These are phyloP conservation scores for Heterobasidion irregulare DNA, from an alignment of 1,284 basidiomycete genomes.

Conservation along the genomic window DNA sequence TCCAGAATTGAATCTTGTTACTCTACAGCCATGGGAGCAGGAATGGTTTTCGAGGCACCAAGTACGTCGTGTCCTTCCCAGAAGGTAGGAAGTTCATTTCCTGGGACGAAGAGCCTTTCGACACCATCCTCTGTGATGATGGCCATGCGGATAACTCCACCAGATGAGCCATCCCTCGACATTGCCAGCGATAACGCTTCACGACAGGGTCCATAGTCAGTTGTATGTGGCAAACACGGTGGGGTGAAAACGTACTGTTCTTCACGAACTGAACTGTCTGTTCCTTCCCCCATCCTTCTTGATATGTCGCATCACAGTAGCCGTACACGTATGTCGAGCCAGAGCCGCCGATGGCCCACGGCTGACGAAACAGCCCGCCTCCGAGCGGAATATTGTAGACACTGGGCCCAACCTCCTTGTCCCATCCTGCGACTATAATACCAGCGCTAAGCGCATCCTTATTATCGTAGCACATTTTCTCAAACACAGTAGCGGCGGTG, in stretches of 20 bases:
- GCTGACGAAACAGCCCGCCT: slow-evolving; percentile 89
- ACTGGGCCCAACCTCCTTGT: slow-evolving; percentile 85
- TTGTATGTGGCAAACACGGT: not conserved
- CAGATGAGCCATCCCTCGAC: slow-evolving; percentile 96
- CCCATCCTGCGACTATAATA: slow-evolving; percentile 99
- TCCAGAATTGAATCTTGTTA: slow-evolving; percentile 18
- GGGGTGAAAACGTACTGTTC: slow-evolving; percentile 66
- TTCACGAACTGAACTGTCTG: slow-evolving; percentile 93
- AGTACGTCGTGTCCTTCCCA: slow-evolving; percentile 78
- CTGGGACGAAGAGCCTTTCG: slow-evolving; percentile 92
- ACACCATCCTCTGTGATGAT: slow-evolving; percentile 92
- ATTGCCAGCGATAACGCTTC: slow-evolving; percentile 91
- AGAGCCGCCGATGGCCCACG: slow-evolving; percentile 96
- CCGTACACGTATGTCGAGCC: slow-evolving; percentile 99
- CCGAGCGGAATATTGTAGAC: slow-evolving; percentile 97
- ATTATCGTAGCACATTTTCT: slow-evolving; percentile 90
- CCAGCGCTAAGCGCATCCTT: slow-evolving; percentile 88
- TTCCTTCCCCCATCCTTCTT: slow-evolving; percentile 87
- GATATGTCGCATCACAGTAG: slow-evolving; percentile 98
- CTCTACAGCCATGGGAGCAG: slow-evolving; percentile 63
- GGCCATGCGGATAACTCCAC: slow-evolving; percentile 95
- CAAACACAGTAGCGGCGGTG: slow-evolving; percentile 79
- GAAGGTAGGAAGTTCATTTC: slow-evolving; percentile 81
- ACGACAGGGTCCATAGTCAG: slow-evolving; percentile 1
- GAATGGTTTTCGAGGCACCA: slow-evolving; percentile 28